These are phyloP conservation scores for Penicillium crystallinum DNA, from an alignment of 495 filamentous ascomycete species.

Conservation along the genomic window DNA sequence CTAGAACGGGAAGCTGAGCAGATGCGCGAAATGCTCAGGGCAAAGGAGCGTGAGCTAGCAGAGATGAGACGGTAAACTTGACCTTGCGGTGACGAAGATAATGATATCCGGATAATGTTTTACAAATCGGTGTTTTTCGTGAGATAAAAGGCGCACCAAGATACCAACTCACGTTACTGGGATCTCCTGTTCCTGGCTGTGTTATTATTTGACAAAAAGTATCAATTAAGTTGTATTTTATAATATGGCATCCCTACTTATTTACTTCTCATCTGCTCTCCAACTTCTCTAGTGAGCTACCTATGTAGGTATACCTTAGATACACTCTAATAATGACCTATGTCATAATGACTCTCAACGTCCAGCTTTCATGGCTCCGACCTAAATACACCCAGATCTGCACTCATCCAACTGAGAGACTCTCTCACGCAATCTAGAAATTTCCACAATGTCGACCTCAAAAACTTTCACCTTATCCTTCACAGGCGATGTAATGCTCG, in stretches of 20 bases:
- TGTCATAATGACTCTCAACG: constrained; percentile 21
- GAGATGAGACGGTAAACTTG: constrained; percentile 46
- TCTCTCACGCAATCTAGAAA: background rate
- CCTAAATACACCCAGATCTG: too few relatives aligned
- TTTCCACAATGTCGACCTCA: constrained; percentile 3
- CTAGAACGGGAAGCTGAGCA: constrained; percentile 69
- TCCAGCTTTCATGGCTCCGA: background rate
- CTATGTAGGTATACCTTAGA: too few relatives aligned
- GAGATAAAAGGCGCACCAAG: constrained; percentile 23
- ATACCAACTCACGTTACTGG: constrained; percentile 24
- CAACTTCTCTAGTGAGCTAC: background rate
- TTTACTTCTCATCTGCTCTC: background rate
- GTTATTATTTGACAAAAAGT: constrained; percentile 18
- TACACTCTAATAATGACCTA: too few relatives aligned
- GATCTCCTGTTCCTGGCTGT: constrained; percentile 15
- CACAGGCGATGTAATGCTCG: constrained; percentile 43
- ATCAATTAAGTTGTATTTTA: constrained; percentile 21
- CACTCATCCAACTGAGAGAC: background rate
- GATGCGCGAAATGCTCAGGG: constrained; percentile 68
- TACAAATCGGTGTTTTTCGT: constrained; percentile 13
- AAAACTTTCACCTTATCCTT: constrained; percentile 28
- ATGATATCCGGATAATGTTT: constrained; percentile 16
- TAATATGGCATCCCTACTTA: constrained; percentile 5
- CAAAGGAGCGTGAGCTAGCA: constrained; percentile 74
- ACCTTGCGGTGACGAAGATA: constrained; percentile 20